phyloP scores from a whole-genome alignment of 306 rosid genomes.

The Cucurbita maxima region DNA sequence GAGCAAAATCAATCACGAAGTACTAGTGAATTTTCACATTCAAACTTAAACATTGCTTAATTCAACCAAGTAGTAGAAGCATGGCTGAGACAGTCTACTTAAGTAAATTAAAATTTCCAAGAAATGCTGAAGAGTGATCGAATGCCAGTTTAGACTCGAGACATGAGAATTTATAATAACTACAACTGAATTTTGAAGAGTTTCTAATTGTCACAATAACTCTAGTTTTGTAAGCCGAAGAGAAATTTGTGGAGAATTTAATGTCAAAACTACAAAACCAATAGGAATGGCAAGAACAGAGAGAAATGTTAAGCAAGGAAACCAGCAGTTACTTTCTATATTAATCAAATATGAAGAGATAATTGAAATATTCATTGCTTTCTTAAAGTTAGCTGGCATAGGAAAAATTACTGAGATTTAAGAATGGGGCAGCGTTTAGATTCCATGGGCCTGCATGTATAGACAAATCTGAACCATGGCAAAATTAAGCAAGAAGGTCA shows the following conservation, averaged over 20 bases:
- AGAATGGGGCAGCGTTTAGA: neutral
- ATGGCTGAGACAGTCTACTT: neutral
- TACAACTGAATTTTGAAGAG: neutral
- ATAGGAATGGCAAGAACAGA: neutral
- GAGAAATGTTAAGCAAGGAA: neutral
- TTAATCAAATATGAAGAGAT: neutral
- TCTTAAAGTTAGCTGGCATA: neutral
- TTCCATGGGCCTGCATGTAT: neutral
- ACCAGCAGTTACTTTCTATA: neutral
- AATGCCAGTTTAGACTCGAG: neutral
- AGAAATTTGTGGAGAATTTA: neutral
- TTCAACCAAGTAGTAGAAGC: neutral
- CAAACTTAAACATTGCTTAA: neutral
- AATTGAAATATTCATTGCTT: neutral
- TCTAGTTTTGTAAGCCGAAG: neutral
- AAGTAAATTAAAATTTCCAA: neutral
- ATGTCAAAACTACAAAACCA: neutral
- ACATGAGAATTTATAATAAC: neutral
- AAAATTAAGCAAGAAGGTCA: conserved; percentile 14
- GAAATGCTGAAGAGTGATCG: neutral
- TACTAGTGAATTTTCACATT: neutral
- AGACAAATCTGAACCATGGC: neutral
- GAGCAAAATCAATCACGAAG: neutral
- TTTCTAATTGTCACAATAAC: neutral
- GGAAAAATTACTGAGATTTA: neutral